A percentile compares a stretch with the other conserved stretches of the same genome.
phyloP scores from a whole-genome alignment of 495 filamentous ascomycete genomes.

The Ascodesmis nigricans region DNA sequence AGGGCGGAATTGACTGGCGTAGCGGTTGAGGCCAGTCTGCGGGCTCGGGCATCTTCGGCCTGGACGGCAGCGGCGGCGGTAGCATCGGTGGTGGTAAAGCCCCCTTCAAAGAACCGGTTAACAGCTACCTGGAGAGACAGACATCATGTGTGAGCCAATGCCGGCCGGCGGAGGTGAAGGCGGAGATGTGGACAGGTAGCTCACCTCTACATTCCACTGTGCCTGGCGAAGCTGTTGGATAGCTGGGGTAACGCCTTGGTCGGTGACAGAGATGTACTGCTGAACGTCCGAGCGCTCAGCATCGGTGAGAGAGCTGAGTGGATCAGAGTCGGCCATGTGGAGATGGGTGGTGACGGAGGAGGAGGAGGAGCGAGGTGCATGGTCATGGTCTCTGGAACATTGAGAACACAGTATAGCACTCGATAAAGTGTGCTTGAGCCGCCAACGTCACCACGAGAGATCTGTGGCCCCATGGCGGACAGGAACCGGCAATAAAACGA shows the following conservation, averaged over 20 bases:
- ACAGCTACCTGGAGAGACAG: conserved; percentile 70
- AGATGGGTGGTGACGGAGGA: conserved; percentile 2
- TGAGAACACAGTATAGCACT: too few relatives aligned
- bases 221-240: conserved; percentile 61
- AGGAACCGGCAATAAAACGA: too few relatives aligned
- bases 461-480: too few relatives aligned
- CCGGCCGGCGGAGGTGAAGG: not conserved
- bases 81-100: conserved; percentile 64
- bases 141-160: conserved; percentile 12
- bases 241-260: conserved; percentile 55
- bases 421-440: too few relatives aligned
- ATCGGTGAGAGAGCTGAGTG: conserved; percentile 28
- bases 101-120: conserved; percentile 90
- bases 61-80: conserved; percentile 57
- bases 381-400: too few relatives aligned
- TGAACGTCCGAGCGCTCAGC: conserved; percentile 61
- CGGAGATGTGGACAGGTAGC: conserved; percentile 12
- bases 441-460: too few relatives aligned
- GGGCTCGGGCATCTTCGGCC: conserved; percentile 29
- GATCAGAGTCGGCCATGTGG: conserved; percentile 7
- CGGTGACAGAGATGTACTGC: conserved; percentile 72
- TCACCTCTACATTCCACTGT: conserved; percentile 88
- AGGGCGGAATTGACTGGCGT: conserved; percentile 19
- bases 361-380: conserved; percentile 2
- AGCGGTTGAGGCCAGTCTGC: conserved; percentile 22